Evolutionary conservation across 164 flowering plant species (phyloP).

Genomic region (Santalum album): DNA sequence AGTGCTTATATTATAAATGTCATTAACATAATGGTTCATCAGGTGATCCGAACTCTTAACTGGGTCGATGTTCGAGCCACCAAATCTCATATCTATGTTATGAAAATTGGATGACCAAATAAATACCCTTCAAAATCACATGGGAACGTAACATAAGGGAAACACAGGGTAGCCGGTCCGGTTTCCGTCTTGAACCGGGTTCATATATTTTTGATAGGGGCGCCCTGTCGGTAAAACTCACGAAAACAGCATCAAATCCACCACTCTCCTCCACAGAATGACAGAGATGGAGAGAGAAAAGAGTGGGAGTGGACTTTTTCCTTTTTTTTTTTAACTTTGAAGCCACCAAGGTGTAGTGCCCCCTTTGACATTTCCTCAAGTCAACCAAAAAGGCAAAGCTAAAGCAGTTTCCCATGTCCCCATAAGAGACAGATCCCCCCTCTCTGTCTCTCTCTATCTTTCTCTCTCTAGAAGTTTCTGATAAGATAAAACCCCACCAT

Average conservation of each 20-base stretch:
- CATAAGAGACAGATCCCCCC: slow-evolving; percentile 10
- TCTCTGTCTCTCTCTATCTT: not conserved
- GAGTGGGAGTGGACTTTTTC: slow-evolving; percentile 18
- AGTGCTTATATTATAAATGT: no score
- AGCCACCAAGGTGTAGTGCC: not conserved
- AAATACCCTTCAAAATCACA: not conserved
- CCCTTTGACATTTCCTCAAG: slow-evolving; percentile 45
- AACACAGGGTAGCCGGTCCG: not conserved
- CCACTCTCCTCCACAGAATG: not conserved
- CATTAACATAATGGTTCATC: no score
- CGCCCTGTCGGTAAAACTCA: slow-evolving; percentile 14
- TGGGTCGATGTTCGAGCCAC: no score
- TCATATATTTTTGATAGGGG: slow-evolving; percentile 7
- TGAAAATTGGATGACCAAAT: no score
- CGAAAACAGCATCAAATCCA: slow-evolving; percentile 1
- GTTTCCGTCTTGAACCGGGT: no score
- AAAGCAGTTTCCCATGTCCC: slow-evolving; percentile 11
- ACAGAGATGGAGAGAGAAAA: slow-evolving; percentile 1
- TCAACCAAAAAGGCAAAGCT: slow-evolving; percentile 26
- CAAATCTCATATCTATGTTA: no score
- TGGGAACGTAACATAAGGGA: no score
- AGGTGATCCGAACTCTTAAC: no score
- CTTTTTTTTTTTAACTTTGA: no score
- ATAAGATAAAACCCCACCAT: not conserved
- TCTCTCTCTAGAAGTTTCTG: not conserved